These are phyloP conservation scores for Kluyveromyces sp. DNA, from an alignment of 1,139 yeast genomes.

Conservation along the genomic window DNA sequence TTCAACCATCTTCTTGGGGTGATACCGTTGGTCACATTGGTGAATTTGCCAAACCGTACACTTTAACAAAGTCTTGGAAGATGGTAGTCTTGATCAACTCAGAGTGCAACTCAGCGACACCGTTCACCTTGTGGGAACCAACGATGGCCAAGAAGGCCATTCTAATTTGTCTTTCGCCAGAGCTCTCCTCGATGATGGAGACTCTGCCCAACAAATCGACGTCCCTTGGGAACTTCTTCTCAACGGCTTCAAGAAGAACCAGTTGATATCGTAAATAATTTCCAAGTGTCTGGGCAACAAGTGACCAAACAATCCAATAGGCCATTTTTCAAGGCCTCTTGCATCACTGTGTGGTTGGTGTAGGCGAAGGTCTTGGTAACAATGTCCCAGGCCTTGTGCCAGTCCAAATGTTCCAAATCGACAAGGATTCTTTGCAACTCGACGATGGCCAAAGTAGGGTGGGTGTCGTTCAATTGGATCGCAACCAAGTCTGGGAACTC, in stretches of 20 bases:
- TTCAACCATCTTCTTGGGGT: conserved; percentile 96
- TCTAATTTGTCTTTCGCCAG: conserved; percentile 69
- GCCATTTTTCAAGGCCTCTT: conserved; percentile 94
- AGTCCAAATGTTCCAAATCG: conserved; percentile 70
- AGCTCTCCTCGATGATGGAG: conserved; percentile 72
- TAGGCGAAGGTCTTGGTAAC: conserved; percentile 80
- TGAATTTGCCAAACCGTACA: conserved; percentile 80
- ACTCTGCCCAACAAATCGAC: conserved; percentile 61
- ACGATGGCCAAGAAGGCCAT: conserved; percentile 90
- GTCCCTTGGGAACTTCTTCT: conserved; percentile 63
- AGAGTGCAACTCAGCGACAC: conserved; percentile 93
- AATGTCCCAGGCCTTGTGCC: conserved; percentile 83
- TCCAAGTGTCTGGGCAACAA: conserved; percentile 88
- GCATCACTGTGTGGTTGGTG: conserved; percentile 92
- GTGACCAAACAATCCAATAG: conserved; percentile 68
- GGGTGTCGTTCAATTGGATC: conserved; percentile 91
- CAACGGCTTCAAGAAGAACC: conserved; percentile 72
- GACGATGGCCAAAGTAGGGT: conserved; percentile 86
- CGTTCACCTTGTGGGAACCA: conserved; percentile 90
- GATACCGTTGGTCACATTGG: conserved; percentile 90
- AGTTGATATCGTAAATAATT: conserved; percentile 80
- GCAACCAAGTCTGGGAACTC: conserved; percentile 84
- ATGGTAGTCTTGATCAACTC: conserved; percentile 84
- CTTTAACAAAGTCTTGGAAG: conserved; percentile 79
- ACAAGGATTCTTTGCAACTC: conserved; percentile 82